phyloP scores from a whole-genome alignment of 2,329 filamentous ascomycete genomes.

The Onygena corvina region DNA sequence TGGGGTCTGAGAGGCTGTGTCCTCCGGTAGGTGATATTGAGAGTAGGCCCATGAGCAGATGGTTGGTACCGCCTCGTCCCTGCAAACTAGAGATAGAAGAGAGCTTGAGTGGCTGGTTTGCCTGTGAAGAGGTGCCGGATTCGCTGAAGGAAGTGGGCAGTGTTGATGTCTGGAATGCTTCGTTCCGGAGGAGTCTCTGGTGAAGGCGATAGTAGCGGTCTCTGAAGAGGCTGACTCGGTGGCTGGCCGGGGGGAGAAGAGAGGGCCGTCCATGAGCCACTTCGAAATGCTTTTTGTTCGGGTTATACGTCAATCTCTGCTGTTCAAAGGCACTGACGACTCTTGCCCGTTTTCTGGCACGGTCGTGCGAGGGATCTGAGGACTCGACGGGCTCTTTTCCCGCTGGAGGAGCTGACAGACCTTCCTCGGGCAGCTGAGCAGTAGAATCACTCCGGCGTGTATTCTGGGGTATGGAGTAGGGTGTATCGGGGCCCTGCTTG shows the following conservation, averaged over 20 bases:
- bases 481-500: slow-evolving; percentile 45
- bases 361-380: background rate
- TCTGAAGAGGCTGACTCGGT: slow-evolving; percentile 76
- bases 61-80: slow-evolving; percentile 69
- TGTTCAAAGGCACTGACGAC: slow-evolving; percentile 76
- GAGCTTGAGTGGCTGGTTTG: slow-evolving; percentile 60
- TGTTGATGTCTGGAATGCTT: slow-evolving; percentile 76
- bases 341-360: slow-evolving; percentile 73
- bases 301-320: slow-evolving; percentile 44
- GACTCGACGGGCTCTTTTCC: background rate
- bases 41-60: slow-evolving; percentile 77
- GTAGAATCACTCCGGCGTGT: background rate
- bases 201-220: slow-evolving; percentile 88
- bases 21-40: slow-evolving; percentile 68
- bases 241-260: slow-evolving; percentile 60
- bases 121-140: slow-evolving; percentile 39
- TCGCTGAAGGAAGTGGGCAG: slow-evolving; percentile 51
- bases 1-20: slow-evolving; percentile 72
- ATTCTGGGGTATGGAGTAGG: slow-evolving; percentile 52
- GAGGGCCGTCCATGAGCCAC: slow-evolving; percentile 54
- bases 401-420: background rate
- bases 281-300: slow-evolving; percentile 78
- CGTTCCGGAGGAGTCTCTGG: slow-evolving; percentile 81
- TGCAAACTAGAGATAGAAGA: slow-evolving; percentile 68
- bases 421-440: background rate